Evolutionary conservation across 306 rosid species (phyloP).

Genomic region (Lablab purpureus): DNA sequence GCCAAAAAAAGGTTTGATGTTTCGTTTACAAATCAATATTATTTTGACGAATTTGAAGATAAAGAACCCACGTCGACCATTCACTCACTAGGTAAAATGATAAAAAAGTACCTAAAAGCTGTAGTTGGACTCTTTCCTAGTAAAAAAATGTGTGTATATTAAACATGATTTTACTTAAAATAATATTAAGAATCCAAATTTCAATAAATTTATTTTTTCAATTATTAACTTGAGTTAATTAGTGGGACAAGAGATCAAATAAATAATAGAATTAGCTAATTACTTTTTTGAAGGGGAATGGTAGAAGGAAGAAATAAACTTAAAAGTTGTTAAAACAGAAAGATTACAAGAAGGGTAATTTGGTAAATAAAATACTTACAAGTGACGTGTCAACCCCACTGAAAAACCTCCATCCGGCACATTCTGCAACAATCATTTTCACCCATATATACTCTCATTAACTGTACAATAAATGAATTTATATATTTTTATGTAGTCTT

Average conservation of each 20-base stretch:
- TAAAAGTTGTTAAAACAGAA: not conserved
- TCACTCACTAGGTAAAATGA: not conserved
- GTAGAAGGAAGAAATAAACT: not conserved
- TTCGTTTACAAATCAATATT: not conserved
- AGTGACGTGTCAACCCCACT: conserved; percentile 66
- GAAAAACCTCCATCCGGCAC: conserved; percentile 77
- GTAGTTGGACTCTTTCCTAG: not conserved
- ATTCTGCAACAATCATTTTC: conserved; percentile 62
- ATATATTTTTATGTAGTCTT: not conserved
- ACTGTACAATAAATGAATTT: not conserved
- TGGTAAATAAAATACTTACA: conserved; percentile 61
- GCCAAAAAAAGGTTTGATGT: not conserved
- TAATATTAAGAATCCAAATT: not conserved
- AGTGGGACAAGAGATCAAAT: not conserved
- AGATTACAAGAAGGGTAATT: conserved; percentile 34
- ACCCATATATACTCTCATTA: not conserved
- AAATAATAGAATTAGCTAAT: conserved; percentile 1
- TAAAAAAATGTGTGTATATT: not conserved
- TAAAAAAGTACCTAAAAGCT: not conserved
- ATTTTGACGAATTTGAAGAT: not conserved
- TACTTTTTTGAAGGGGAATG: not conserved
- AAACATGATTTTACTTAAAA: not conserved
- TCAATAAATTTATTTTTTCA: not conserved
- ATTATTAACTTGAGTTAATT: not conserved
- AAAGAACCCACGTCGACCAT: not conserved